Base-by-base conservation (phyloP, 2,329 filamentous ascomycete genomes). In the Davidsoniella eucalypti region DNA sequence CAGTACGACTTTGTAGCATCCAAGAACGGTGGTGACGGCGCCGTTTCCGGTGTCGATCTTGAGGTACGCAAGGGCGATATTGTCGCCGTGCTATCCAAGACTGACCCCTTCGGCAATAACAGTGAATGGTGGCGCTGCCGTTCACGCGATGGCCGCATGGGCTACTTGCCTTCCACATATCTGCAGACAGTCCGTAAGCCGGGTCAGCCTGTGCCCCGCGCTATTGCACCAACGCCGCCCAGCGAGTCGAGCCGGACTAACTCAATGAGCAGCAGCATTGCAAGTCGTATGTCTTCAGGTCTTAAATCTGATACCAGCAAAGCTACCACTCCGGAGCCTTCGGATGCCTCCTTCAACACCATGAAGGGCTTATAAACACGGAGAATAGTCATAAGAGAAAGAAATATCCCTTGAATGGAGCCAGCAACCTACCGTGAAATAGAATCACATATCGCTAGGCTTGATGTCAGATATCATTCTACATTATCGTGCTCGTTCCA, bases 91-190 rank as follows among this genome's bases (percentile, higher is more conserved):
- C 73, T 98, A 50, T 83, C 82, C 68, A 95, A 95, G 69, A 84
- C 79, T 16, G 92, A 98, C 59, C 92, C 92, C 0, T 77, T 90
- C 60, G 92, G 92, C 41, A 87, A 92, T 58, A 78, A 87, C 4
- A 92, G 84, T 48, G 90, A 98, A 61, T 98, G 92, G 92, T 98
- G 92, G 92, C 80, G 83, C 56, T 98, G 93, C 66, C 77, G 92
- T 50, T 84, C 90, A 12, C 76, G 92, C 54, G 87, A 96, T 61
- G 88, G 87, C 43, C 76, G 87, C 23, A 81, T 94, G 58, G 92
- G 92, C 6, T 98, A 96, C 61, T 73, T 98, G 5, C 92, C 93
- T 2, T 80, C 82, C 1, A 88, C 87, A 1, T 98, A 95, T 60
- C 74, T 98, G 25, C 87, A 94, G 65, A 75, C 92, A 45, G 69